phyloP scores from a whole-genome alignment of 2,329 filamentous ascomycete species.

The Exophiala dermatitidis region DNA sequence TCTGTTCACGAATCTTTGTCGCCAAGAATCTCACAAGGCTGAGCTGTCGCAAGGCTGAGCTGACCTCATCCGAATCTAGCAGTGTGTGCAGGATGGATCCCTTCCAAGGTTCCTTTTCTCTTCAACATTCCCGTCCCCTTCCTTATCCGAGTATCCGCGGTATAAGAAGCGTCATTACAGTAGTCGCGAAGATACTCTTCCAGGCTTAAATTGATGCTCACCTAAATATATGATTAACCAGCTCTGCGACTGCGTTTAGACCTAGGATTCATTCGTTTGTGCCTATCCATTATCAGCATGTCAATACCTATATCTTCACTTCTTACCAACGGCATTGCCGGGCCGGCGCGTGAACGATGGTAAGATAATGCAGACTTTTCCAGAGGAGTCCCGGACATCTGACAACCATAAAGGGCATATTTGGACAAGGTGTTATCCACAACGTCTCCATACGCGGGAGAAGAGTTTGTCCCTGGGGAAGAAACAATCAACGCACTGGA shows the following conservation, averaged over 20 bases:
- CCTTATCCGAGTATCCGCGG: neutral
- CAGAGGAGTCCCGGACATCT: neutral
- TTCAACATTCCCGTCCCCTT: neutral
- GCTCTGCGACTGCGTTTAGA: too few relatives aligned
- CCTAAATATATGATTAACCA: neutral
- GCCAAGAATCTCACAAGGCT: too few relatives aligned
- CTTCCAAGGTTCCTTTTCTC: too few relatives aligned
- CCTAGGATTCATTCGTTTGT: too few relatives aligned
- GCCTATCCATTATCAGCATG: conserved; percentile 2
- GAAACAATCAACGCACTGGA: conserved; percentile 53
- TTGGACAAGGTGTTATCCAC: conserved; percentile 72
- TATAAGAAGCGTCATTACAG: too few relatives aligned
- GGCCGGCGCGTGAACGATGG: conserved; percentile 27
- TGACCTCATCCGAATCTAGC: too few relatives aligned
- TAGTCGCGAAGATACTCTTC: too few relatives aligned
- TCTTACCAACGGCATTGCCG: conserved; percentile 19
- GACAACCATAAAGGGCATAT: conserved; percentile 58
- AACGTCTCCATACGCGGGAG: conserved; percentile 72
- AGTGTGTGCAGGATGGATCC: too few relatives aligned
- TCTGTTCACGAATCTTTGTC: too few relatives aligned
- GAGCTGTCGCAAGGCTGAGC: too few relatives aligned
- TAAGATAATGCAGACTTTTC: conserved; percentile 13
- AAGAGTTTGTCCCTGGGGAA: conserved; percentile 47
- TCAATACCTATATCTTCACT: conserved; percentile 15
- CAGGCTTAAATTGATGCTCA: too few relatives aligned